A percentile compares a stretch with the other conserved stretches of the same genome.
Evolutionary conservation across 83 land plant species (phyloP).

Genomic region (Diphasiastrum complanatum): DNA sequence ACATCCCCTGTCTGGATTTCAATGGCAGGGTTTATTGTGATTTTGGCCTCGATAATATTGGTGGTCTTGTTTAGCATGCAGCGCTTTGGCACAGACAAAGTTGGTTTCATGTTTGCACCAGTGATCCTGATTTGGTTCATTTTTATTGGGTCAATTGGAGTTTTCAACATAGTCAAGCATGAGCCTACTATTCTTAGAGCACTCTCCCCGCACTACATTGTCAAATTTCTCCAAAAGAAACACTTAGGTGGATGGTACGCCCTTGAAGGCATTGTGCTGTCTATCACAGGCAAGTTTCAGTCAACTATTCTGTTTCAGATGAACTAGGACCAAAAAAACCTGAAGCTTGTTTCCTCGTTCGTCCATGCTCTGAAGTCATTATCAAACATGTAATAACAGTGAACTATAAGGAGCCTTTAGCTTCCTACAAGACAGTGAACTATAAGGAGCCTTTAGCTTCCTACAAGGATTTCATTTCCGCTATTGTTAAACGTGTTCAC

Average conservation of each 20-base stretch:
- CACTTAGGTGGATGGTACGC: conserved; percentile 63
- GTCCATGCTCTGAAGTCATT: no score
- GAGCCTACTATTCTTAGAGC: conserved; percentile 59
- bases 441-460: neutral
- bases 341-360: no score
- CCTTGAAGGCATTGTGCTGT: conserved; percentile 91
- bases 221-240: conserved; percentile 61
- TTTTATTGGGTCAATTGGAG: conserved; percentile 60
- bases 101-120: conserved; percentile 84
- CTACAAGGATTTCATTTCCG: neutral
- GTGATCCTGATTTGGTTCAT: conserved; percentile 74
- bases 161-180: conserved; percentile 57
- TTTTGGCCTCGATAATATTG: conserved; percentile 48
- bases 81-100: conserved; percentile 81
- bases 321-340: no score
- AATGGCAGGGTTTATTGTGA: conserved; percentile 58
- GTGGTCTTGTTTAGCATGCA: conserved; percentile 71
- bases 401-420: neutral
- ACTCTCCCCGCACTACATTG: conserved; percentile 71
- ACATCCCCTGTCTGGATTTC: conserved; percentile 4
- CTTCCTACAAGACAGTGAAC: neutral
- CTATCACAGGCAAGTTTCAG: conserved; percentile 70
- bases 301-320: neutral
- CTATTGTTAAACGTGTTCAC: neutral
- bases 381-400: neutral